A percentile compares a stretch with the other conserved stretches of the same genome.
phyloP scores from a whole-genome alignment of 768 basidiomycete genomes.

The Coprinopsis strossmayeri region DNA sequence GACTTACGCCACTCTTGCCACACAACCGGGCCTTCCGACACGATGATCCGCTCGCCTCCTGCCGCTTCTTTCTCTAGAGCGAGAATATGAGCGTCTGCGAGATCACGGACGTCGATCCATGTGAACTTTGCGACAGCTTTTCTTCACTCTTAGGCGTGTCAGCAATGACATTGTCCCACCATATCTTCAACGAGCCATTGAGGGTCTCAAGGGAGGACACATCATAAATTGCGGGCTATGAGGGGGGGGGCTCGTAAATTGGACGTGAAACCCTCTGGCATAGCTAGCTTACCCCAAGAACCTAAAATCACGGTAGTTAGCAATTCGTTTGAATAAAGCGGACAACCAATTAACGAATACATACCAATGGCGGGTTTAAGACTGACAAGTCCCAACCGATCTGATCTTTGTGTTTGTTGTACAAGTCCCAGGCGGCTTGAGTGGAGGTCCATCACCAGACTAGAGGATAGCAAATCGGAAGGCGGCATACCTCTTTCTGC shows the following conservation, averaged over 20 bases:
- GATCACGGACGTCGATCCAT: conserved; percentile 10
- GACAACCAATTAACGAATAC: neutral
- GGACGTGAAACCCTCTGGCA: neutral
- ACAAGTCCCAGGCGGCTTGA: conserved; percentile 10
- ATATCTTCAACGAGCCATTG: neutral
- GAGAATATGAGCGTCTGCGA: conserved; percentile 7
- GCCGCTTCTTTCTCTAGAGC: conserved; percentile 8
- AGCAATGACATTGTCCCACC: neutral
- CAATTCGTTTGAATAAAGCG: neutral
- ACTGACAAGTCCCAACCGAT: conserved; percentile 9
- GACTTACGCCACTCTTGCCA: neutral
- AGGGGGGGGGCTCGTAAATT: neutral
- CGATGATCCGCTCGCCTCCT: conserved; percentile 9
- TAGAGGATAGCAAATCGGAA: neutral
- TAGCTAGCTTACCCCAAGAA: neutral
- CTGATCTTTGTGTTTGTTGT: conserved; percentile 4
- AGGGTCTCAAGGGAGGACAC: neutral
- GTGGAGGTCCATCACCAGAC: neutral
- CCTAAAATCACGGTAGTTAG: neutral
- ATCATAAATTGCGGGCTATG: neutral
- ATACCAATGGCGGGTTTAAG: conserved; percentile 4
- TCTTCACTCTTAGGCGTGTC: neutral
- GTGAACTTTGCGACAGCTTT: neutral
- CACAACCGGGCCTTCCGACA: neutral
- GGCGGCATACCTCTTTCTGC: conserved; percentile 46